A percentile compares a stretch with the other conserved stretches of the same genome.
Conservation (phyloP, 257 asterid genomes). For the Fraxinus anomala region DNA sequence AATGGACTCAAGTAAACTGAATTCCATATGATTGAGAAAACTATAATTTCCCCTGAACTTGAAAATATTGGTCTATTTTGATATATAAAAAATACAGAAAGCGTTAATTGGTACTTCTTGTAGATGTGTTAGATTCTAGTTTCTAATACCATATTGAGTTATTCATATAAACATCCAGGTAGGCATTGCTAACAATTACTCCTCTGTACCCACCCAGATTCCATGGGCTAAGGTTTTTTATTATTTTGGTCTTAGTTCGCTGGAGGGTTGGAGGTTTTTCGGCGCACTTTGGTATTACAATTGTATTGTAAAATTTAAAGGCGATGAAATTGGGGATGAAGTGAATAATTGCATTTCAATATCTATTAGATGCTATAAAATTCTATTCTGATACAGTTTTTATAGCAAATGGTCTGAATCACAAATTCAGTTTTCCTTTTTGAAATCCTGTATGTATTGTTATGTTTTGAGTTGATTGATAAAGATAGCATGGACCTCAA, state of each 20-base stretch:
- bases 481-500: not conserved
- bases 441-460: not conserved
- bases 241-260: slow-evolving; percentile 3
- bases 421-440: not conserved
- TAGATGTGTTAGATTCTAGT: slow-evolving; percentile 6
- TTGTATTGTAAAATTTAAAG: too few species aligned
- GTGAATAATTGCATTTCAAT: slow-evolving; percentile 8
- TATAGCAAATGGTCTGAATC: slow-evolving; percentile 2
- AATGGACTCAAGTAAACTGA: not conserved
- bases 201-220: not conserved
- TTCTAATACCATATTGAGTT: not conserved
- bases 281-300: too few species aligned
- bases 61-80: slow-evolving; percentile 4
- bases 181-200: not conserved
- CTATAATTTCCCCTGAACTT: not conserved
- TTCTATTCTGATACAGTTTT: not conserved
- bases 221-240: slow-evolving; percentile 1
- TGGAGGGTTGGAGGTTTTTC: not conserved
- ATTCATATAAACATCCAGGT: slow-evolving; percentile 2
- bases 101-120: slow-evolving; percentile 1
- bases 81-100: not conserved
- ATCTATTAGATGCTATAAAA: not conserved
- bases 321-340: not conserved
- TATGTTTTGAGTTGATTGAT: not conserved
- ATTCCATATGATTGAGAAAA: not conserved